These are phyloP conservation scores for Filosporella fistucella DNA, from an alignment of 495 filamentous ascomycete species.

Conservation along the genomic window DNA sequence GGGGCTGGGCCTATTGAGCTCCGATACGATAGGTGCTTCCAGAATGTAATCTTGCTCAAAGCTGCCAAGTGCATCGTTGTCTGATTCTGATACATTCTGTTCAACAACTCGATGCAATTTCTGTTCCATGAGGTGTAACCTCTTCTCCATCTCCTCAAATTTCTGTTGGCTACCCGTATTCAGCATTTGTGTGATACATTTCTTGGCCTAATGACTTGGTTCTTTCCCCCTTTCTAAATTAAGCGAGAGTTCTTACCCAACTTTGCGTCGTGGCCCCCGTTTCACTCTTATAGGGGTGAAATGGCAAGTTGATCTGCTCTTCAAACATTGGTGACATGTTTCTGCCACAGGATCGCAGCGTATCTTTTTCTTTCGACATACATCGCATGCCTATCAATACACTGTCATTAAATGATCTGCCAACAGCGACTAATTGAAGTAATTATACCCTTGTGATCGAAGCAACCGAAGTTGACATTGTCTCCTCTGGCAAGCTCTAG, in stretches of 20 bases:
- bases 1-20: background rate
- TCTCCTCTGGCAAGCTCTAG: background rate
- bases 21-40: background rate
- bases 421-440: background rate
- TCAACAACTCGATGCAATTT: constrained; percentile 49
- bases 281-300: constrained; percentile 98
- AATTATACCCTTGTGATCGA: background rate
- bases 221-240: background rate
- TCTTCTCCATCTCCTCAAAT: constrained; percentile 93
- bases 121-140: constrained; percentile 86
- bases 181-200: too few relatives aligned
- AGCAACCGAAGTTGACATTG: background rate
- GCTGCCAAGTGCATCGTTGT: background rate
- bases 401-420: background rate
- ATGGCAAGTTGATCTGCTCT: constrained; percentile 94
- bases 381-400: constrained; percentile 77
- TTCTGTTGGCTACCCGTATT: constrained; percentile 70
- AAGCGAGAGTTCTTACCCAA: constrained; percentile 41
- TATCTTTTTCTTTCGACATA: constrained; percentile 99
- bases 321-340: constrained; percentile 91
- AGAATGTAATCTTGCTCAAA: background rate
- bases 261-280: constrained; percentile 84
- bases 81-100: background rate
- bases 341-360: constrained; percentile 95
- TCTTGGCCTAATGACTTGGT: too few relatives aligned